Conservation (phyloP, 2,329 filamentous ascomycete genomes). For the Cordyceps militaris region DNA sequence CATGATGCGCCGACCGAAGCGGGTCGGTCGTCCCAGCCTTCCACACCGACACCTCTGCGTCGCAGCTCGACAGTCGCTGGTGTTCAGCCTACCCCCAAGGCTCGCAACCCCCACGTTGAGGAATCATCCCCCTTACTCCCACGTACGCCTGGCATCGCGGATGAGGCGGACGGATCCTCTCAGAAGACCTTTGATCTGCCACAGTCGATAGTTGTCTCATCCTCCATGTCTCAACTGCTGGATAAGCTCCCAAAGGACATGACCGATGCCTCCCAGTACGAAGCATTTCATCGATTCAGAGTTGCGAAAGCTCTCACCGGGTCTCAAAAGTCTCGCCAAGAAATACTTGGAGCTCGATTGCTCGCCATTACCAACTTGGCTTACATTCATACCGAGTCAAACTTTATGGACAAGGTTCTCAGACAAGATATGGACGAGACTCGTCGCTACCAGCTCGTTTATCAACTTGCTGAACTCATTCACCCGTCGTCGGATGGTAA, state of each 20-base stretch:
- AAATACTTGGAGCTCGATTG: slow-evolving; percentile 72
- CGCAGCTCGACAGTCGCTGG: slow-evolving; percentile 53
- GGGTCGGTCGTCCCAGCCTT: slow-evolving; percentile 43
- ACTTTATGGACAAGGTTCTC: slow-evolving; percentile 80
- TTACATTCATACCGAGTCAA: slow-evolving; percentile 75
- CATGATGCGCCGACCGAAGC: slow-evolving; percentile 19
- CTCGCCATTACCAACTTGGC: slow-evolving; percentile 86
- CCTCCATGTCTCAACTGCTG: slow-evolving; percentile 50
- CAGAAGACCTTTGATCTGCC: slow-evolving; percentile 61
- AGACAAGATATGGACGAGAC: slow-evolving; percentile 87
- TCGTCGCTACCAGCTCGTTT: slow-evolving; percentile 78
- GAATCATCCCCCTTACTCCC: slow-evolving; percentile 44
- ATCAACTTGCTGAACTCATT: slow-evolving; percentile 86
- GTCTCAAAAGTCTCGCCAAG: slow-evolving; percentile 59
- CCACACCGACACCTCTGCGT: slow-evolving; percentile 69
- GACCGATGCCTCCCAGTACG: slow-evolving; percentile 69
- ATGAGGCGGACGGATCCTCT: slow-evolving; percentile 31
- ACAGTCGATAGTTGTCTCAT: slow-evolving; percentile 44
- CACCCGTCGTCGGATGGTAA: slow-evolving; percentile 71
- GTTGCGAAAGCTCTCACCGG: slow-evolving; percentile 72
- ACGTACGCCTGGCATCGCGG: slow-evolving; percentile 33
- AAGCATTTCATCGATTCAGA: slow-evolving; percentile 75
- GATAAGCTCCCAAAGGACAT: slow-evolving; percentile 54
- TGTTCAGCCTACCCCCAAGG: slow-evolving; percentile 37
- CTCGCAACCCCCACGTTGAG: slow-evolving; percentile 26